Conservation (phyloP, 2,329 filamentous ascomycete species). For the Verticillium dahliae region DNA sequence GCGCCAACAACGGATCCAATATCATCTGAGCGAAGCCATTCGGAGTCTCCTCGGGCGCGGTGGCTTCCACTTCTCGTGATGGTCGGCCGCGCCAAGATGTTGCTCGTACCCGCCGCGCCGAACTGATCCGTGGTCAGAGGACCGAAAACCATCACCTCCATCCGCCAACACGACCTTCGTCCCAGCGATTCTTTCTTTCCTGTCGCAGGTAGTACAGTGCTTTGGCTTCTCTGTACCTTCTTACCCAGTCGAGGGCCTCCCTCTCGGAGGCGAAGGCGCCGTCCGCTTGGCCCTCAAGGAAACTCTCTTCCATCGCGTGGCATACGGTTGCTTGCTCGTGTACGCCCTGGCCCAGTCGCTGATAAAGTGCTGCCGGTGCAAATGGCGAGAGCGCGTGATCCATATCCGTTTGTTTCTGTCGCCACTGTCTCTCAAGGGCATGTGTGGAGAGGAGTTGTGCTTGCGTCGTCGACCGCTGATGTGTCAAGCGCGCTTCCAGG, state of each 20-base stretch:
- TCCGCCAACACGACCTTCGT: slow-evolving; percentile 88
- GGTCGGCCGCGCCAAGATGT: not conserved
- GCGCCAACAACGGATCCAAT: not conserved
- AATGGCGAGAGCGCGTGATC: slow-evolving; percentile 79
- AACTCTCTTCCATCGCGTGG: slow-evolving; percentile 83
- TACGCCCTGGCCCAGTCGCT: slow-evolving; percentile 67
- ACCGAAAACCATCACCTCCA: slow-evolving; percentile 60
- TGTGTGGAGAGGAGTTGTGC: slow-evolving; percentile 77
- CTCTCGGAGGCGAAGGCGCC: slow-evolving; percentile 59
- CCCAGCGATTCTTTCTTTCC: slow-evolving; percentile 90
- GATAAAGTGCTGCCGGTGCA: slow-evolving; percentile 80
- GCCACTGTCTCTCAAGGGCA: slow-evolving; percentile 87
- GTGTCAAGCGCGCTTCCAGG: slow-evolving; percentile 49
- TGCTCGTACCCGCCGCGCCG: not conserved
- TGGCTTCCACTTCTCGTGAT: not conserved
- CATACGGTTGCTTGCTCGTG: slow-evolving; percentile 79
- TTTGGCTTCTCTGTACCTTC: slow-evolving; percentile 72
- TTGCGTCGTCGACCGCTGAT: slow-evolving; percentile 65
- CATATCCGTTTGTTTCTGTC: slow-evolving; percentile 81
- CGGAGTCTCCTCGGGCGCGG: not conserved
- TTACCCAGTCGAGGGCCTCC: slow-evolving; percentile 80
- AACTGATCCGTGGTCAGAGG: not conserved
- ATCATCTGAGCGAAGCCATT: not conserved
- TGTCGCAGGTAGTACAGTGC: slow-evolving; percentile 72
- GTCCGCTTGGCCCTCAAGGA: slow-evolving; percentile 56